Evolutionary conservation across 306 rosid genomes (phyloP).

Genomic region (Trichosanthes cucumerina): DNA sequence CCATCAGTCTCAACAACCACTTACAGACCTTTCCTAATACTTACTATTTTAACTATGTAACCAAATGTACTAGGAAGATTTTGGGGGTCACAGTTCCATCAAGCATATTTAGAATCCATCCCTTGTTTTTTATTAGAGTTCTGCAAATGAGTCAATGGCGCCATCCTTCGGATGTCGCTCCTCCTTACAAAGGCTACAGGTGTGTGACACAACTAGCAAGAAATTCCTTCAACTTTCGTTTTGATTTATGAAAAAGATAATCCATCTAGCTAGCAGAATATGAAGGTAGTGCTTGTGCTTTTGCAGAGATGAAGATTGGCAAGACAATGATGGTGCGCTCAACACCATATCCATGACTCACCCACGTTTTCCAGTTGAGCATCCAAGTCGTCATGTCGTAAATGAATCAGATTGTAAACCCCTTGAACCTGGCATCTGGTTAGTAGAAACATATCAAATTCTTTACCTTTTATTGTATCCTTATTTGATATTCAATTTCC

Average conservation of each 20-base stretch:
- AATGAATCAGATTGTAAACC: slow-evolving; percentile 80
- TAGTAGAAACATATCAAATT: slow-evolving; percentile 7
- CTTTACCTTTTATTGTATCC: not conserved
- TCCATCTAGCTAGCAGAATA: not conserved
- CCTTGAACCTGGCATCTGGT: slow-evolving; percentile 75
- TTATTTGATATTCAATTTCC: not conserved
- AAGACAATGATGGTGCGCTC: slow-evolving; percentile 92
- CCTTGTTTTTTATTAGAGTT: slow-evolving; percentile 71
- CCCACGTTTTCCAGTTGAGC: slow-evolving; percentile 81
- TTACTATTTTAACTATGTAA: slow-evolving; percentile 89
- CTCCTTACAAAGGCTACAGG: slow-evolving; percentile 95
- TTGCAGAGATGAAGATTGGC: slow-evolving; percentile 97
- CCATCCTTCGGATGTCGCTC: slow-evolving; percentile 69
- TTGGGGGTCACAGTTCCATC: slow-evolving; percentile 76
- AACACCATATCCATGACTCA: slow-evolving; percentile 92
- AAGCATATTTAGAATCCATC: slow-evolving; percentile 63
- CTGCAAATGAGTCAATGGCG: slow-evolving; percentile 95
- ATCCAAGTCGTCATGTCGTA: slow-evolving; percentile 51
- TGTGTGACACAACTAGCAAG: not conserved
- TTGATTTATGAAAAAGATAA: not conserved
- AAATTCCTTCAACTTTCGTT: not conserved
- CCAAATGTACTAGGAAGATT: slow-evolving; percentile 74
- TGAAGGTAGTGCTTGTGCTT: not conserved
- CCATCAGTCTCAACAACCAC: slow-evolving; percentile 41
- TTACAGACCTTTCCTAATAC: slow-evolving; percentile 72